Evolutionary conservation across 2,329 filamentous ascomycete species (phyloP), one percentile per base, ranked within the genome.

Genomic region (Ilyonectria mors-panacis): DNA sequence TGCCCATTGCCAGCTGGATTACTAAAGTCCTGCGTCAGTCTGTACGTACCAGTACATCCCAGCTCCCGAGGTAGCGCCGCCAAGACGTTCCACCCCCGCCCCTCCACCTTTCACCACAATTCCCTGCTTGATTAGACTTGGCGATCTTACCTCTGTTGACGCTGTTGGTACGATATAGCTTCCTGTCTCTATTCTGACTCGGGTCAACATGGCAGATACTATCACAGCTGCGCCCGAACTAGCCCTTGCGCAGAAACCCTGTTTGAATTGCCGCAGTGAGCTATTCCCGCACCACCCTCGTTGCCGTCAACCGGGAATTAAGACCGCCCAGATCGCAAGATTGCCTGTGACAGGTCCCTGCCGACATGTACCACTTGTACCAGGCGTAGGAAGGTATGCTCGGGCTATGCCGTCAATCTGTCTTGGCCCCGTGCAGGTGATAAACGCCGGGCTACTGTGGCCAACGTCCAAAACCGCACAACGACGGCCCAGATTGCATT

Each of bases 261-360:
- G 57, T 50, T 35, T 28, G 7, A 65, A 61, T 50, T 65, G 63
- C 63, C 51, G 51, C 44, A 54, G 57, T 55, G 37, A 51, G 51
- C 56, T 26, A 35, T 51, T 26, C 19, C 51, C 44, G 37, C 23
- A 17, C 17, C 12, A n/a, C 26, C 8, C 28, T 47, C 15, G 28
- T 2, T 47, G 4, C 28, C 21, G n/a, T 23, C 19, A 12, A n/a
- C 39, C 6, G 13, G n/a, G 26, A 7, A 42, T 37, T 61, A 30
- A 59, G 13, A 23, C 33, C 37, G n/a, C n/a, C 17, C 23, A 65
- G 51, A 39, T 33, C 50, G 63, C 51, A 65, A 61, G 45, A 65
- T 65, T 21, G 51, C 63, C n/a, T 65, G 63, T 23, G 57, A 57
- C 12, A 60, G 63, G 21, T 44, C 63, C 42, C 35, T 65, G 19